These are phyloP conservation scores for Vitis hybrid DNA, from an alignment of 177 flowering plant genomes.

Conservation along the genomic window DNA sequence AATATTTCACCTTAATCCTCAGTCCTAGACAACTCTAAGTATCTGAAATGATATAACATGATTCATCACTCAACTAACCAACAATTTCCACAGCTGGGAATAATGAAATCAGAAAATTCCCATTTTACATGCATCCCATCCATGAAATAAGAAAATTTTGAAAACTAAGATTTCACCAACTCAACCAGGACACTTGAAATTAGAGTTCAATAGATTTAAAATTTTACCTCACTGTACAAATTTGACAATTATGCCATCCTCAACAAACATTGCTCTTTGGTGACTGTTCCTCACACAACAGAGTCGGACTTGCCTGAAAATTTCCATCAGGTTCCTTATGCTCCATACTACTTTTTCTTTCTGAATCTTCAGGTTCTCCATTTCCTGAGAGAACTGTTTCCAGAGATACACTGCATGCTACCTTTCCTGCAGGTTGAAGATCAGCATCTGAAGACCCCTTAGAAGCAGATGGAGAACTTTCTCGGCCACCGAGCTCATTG, in stretches of 20 bases:
- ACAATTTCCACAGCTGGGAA: slow-evolving; percentile 9
- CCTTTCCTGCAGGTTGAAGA: slow-evolving; percentile 18
- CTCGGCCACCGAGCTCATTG: slow-evolving; percentile 26
- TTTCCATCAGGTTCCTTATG: slow-evolving; percentile 27
- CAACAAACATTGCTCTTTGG: slow-evolving; percentile 24
- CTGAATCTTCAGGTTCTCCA: slow-evolving; percentile 28
- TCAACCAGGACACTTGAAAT: slow-evolving; percentile 10
- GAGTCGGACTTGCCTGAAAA: slow-evolving; percentile 18
- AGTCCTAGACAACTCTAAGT: slow-evolving; percentile 9
- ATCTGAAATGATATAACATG: slow-evolving; percentile 5
- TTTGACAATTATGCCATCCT: slow-evolving; percentile 24
- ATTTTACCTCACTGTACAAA: slow-evolving; percentile 46
- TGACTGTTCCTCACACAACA: slow-evolving; percentile 23
- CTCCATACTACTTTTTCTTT: slow-evolving; percentile 16
- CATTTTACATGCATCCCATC: slow-evolving; percentile 17
- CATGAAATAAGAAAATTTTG: slow-evolving; percentile 8
- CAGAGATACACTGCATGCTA: slow-evolving; percentile 6
- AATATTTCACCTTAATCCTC: slow-evolving; percentile 7
- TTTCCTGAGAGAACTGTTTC: slow-evolving; percentile 24
- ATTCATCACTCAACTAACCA: slow-evolving; percentile 14
- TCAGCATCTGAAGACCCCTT: slow-evolving; percentile 24
- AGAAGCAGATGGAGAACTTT: slow-evolving; percentile 26
- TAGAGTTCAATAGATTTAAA: slow-evolving; percentile 13
- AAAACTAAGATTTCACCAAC: slow-evolving; percentile 17
- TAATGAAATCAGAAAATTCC: slow-evolving; percentile 13